Base-by-base conservation (phyloP, 2,329 filamentous ascomycete genomes). In the Paracorniculantispora psalliotae region DNA sequence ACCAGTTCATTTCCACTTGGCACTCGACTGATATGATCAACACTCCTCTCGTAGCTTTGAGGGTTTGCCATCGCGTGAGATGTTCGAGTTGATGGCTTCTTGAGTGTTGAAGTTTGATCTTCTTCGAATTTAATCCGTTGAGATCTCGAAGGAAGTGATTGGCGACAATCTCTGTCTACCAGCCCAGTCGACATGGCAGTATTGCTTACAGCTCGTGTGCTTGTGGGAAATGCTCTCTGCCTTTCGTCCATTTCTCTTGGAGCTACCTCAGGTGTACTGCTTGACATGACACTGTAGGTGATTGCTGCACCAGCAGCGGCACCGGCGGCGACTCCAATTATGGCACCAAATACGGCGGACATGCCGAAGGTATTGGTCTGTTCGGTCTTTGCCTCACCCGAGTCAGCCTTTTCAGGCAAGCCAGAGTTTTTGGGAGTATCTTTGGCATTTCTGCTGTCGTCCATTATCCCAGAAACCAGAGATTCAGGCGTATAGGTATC, bases 311-410 rank as follows among this genome's bases (percentile, higher is more conserved):
- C 88, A 19, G 90, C 90, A 17, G 90, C 90, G 33, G 89, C 90
- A 46, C 90, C 91, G 51, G 37, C 55, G 12, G 55, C 55, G 12
- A 57, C 55, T 2, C 55, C 55, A 21, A 96, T 79, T 12, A 96
- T 77, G 8, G 89, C 88, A 8, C 91, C 89, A 48, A 94, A 80
- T 44, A 92, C 79, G 21, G 84, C 83, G 64, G 86, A 51, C 6
- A 51, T 50, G 15, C 55, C 55, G 12, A 50, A 19, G 21, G 35
- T 44, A 19, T 43, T 47, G 19, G 44, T 5, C 4, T 39, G 21
- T n/a, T 33, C 56, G 12, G 50, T 28, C 13, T 49, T 49, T 4
- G 43, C 28, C 13, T 49, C n/a, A 21, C 6, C n/a, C 3, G 49
- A 19, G 12, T 37, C 28, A 3, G 10, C 17, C 19, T 19, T 2